Evolutionary conservation across 148 eudicot species (phyloP).

Genomic region (Fagopyrum tataricum): DNA sequence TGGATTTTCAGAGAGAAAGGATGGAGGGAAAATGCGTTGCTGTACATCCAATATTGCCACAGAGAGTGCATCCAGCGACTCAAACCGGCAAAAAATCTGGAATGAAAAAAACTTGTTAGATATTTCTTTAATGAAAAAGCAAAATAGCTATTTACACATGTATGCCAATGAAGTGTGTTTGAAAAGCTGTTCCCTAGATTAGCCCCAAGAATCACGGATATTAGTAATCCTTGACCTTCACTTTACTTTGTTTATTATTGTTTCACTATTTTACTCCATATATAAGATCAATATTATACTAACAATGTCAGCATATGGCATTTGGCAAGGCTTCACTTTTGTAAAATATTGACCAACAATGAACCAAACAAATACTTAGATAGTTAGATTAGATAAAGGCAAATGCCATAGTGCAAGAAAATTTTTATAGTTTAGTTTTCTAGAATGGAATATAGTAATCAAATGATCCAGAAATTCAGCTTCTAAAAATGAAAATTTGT

Average conservation of each 20-base stretch:
- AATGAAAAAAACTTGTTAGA: background rate
- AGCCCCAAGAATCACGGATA: background rate
- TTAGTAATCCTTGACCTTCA: too few species aligned
- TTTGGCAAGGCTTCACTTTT: too few species aligned
- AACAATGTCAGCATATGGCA: too few species aligned
- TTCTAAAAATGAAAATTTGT: background rate
- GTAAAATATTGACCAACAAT: too few species aligned
- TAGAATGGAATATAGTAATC: background rate
- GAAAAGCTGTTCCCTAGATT: background rate
- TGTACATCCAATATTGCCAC: conserved; percentile 52
- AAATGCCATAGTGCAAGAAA: background rate
- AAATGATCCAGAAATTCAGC: background rate
- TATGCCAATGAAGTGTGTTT: background rate
- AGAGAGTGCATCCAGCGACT: conserved; percentile 39
- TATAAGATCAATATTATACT: too few species aligned
- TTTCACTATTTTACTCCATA: too few species aligned
- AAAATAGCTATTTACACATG: background rate
- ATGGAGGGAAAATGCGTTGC: conserved; percentile 59
- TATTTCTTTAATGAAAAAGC: background rate
- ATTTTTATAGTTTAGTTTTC: background rate
- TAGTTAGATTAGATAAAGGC: background rate
- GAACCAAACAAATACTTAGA: background rate
- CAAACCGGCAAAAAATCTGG: conserved; percentile 56
- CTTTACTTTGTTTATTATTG: too few species aligned
- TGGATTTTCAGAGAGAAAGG: conserved; percentile 48